Evolutionary conservation across 371 early-diverging fungal species (phyloP).

Genomic region (Lichtheimia ramosa): DNA sequence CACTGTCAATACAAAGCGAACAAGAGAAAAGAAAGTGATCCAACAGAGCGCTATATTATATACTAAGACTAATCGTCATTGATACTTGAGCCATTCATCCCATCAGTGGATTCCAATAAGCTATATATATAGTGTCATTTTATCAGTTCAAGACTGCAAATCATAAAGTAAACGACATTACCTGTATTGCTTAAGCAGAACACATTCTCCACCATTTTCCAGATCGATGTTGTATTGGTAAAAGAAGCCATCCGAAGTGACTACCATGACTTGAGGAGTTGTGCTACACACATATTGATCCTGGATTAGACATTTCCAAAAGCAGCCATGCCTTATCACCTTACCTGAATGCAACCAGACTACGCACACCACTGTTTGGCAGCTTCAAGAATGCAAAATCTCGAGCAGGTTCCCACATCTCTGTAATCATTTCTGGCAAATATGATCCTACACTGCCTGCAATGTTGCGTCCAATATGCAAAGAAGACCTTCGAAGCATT

Average conservation of each 20-base stretch:
- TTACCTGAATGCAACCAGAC: slow-evolving; percentile 80
- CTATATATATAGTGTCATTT: not conserved
- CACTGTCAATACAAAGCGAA: too few relatives aligned
- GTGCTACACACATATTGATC: slow-evolving; percentile 39
- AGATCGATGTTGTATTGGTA: slow-evolving; percentile 90
- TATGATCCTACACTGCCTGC: slow-evolving; percentile 56
- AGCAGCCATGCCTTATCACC: too few relatives aligned
- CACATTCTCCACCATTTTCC: slow-evolving; percentile 93
- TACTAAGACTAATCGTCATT: not conserved
- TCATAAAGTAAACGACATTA: too few relatives aligned
- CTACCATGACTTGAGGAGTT: slow-evolving; percentile 86
- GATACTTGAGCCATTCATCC: slow-evolving; percentile 9
- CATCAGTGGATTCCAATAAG: slow-evolving; percentile 15
- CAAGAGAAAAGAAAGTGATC: too few relatives aligned
- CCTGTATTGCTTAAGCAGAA: slow-evolving; percentile 80
- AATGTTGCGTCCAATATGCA: slow-evolving; percentile 59
- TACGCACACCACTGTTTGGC: slow-evolving; percentile 77
- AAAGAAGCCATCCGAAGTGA: slow-evolving; percentile 89
- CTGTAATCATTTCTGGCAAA: slow-evolving; percentile 85
- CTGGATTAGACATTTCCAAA: too few relatives aligned
- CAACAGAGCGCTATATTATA: too few relatives aligned
- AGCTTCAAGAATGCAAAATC: slow-evolving; percentile 94
- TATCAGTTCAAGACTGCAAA: too few relatives aligned
- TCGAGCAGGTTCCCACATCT: slow-evolving; percentile 93
- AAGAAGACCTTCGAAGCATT: slow-evolving; percentile 59